Base-by-base conservation (phyloP, 2,329 filamentous ascomycete species). In the Calonectria leucothoes region DNA sequence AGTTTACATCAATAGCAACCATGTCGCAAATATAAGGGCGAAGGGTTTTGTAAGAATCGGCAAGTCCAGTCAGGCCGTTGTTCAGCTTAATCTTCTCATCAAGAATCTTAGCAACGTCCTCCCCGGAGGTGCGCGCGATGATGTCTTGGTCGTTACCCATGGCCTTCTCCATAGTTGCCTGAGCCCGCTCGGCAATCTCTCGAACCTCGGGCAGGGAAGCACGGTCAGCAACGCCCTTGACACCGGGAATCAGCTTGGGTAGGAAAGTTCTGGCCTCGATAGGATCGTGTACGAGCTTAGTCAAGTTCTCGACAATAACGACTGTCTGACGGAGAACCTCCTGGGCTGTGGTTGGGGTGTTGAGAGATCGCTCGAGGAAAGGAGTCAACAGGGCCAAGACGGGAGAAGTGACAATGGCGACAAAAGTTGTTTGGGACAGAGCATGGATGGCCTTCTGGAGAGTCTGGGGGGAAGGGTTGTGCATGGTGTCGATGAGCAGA, bases 391-490 rank as follows among this genome's bases (percentile, higher is more conserved):
- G 92, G 23, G 97, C 97, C 71, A 99, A 91, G 6, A 98, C 96
- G 12, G 97, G 97, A 11, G 96, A 98, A 15, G 95, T 98, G 79
- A 99, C 97, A 76, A 98, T 91, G 70, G 97, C 96, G 67, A 99
- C 97, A 79, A 99, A 99, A n/a, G 97, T 99, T 14, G 97, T 99
- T 87, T 98, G 95, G 5, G 96, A 98, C 57, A 99, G 89, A 57
- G 96, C 97, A 82, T 98, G 97, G 77, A 99, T 98, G 37, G 97
- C 96, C 88, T 98, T 98, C 83, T 98, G 95, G 70, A 97, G 90
- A 33, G 94, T 95, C 84, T 97, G 92, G 17, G 94, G 89, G 14
- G 95, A 98, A 7, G 97, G 97, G 80, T 98, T 93, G 84, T 98
- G 95, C 93, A 99, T 98, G 63, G 95, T 94, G 83, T 97, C 95